Base-by-base conservation (phyloP, 2,329 filamentous ascomycete genomes). In the Metarhizium rileyi region DNA sequence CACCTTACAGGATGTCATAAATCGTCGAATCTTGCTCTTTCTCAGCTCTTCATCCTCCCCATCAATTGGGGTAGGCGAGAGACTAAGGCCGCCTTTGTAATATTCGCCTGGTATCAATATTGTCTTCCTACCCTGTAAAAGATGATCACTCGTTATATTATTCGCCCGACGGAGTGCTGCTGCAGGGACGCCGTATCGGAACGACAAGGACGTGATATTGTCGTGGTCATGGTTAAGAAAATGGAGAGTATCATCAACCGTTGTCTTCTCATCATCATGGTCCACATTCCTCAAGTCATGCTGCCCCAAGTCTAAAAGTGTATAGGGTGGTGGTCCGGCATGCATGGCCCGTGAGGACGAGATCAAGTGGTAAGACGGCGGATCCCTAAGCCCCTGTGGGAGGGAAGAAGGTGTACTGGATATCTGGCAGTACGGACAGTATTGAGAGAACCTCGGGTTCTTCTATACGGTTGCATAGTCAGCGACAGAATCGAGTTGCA, bases 1-100 rank as follows among this genome's bases (percentile, higher is more conserved):
- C 26, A 87, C 84, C 63, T 91, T 91, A 67, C 83, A 87, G 1
- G 76, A 74, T 2, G 88, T 81, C 87, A 90, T 90, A 73, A 84
- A 91, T 53, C 84, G 78, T 40, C 87, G 74, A 30, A 91, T 75
- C 61, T 83, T 83, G 18, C 70, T 74, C 67, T 87, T 90, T 54
- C 81, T 76, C 46, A 77, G 70, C 66, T 87, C 83, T 59, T 89
- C 86, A 43, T 86, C 84, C 61, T 88, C 86, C 44, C 83, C 81
- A 48, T 86, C 84, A n/a, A 87, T 58, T 0, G 87, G 86, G 26
- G 76, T 71, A 1, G 86, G 85, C 43, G 82, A 87, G 23, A 90
- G 68, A 57, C 80, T 84, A 5, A 84, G 71, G 3, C 80, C 81
- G 4, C 75, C 81, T 56, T 79, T 80, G 68, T 86, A 88, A 60